phyloP scores from a whole-genome alignment of 2,329 filamentous ascomycete species.

The Fusarium pilosicola region DNA sequence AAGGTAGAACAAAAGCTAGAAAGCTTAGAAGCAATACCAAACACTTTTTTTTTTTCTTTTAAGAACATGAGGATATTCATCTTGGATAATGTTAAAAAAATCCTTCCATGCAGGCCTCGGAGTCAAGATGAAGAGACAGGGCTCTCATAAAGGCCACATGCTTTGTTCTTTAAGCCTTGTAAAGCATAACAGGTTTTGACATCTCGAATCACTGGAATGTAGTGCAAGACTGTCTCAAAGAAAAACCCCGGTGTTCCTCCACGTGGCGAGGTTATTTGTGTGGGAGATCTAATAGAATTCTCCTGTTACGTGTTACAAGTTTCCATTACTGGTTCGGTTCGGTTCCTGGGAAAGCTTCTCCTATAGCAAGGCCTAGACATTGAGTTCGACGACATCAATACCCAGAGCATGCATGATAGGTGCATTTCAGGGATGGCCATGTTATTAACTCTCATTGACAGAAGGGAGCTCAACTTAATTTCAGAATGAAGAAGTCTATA shows the following conservation, averaged over 20 bases:
- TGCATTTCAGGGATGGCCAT: not conserved
- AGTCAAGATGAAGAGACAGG: not conserved
- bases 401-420: not conserved
- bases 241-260: not conserved
- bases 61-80: not conserved
- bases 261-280: not conserved
- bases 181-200: not conserved
- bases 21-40: conserved; percentile 15
- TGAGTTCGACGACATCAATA: not conserved
- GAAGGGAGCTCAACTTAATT: not conserved
- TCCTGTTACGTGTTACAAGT: not conserved
- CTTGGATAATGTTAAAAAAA: not conserved
- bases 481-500: not conserved
- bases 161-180: not conserved
- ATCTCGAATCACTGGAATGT: not conserved
- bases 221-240: conserved; percentile 4
- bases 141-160: not conserved
- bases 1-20: conserved; percentile 18
- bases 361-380: not conserved
- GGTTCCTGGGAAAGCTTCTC: not conserved
- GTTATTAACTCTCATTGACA: not conserved
- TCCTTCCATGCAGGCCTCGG: not conserved
- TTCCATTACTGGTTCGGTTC: not conserved
- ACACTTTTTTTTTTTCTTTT: not conserved
- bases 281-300: not conserved